Percentiles rank a stretch among this genome's conserved stretches.
phyloP scores from a whole-genome alignment of 768 basidiomycete species.

The Suillus subaureus region DNA sequence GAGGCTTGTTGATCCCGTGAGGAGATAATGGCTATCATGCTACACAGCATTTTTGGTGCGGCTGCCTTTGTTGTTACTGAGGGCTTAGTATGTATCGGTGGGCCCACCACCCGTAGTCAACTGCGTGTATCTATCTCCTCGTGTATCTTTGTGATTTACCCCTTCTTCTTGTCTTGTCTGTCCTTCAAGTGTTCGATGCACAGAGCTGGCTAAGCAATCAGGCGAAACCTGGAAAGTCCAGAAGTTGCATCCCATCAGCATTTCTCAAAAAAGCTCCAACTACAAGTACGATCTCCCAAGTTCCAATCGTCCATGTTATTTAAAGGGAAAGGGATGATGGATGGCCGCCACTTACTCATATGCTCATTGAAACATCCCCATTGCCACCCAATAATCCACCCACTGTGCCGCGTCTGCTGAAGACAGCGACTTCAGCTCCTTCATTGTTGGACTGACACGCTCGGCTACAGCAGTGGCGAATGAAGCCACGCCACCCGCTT shows the following conservation, averaged over 20 bases:
- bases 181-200: not conserved
- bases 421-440: constrained; percentile 22
- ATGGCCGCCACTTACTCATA: not conserved
- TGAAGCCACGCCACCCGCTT: constrained; percentile 5
- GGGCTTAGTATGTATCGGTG: not conserved
- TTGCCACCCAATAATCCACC: constrained; percentile 38
- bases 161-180: not conserved
- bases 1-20: constrained; percentile 45
- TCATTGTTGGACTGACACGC: constrained; percentile 33
- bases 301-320: not conserved
- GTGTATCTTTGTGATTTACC: not conserved
- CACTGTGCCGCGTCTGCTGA: constrained; percentile 28
- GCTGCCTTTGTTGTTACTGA: not conserved
- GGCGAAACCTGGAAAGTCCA: not conserved
- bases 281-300: not conserved
- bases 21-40: constrained; percentile 2
- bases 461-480: constrained; percentile 31
- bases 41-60: not conserved
- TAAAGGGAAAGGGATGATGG: not conserved
- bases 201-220: not conserved
- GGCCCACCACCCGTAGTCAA: not conserved
- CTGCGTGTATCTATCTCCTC: not conserved
- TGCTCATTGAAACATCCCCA: constrained; percentile 16
- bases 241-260: not conserved
- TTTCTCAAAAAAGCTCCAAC: not conserved